Evolutionary conservation across 805 yeast genomes (phyloP).

Genomic region (Yamadazyma ubonensis): DNA sequence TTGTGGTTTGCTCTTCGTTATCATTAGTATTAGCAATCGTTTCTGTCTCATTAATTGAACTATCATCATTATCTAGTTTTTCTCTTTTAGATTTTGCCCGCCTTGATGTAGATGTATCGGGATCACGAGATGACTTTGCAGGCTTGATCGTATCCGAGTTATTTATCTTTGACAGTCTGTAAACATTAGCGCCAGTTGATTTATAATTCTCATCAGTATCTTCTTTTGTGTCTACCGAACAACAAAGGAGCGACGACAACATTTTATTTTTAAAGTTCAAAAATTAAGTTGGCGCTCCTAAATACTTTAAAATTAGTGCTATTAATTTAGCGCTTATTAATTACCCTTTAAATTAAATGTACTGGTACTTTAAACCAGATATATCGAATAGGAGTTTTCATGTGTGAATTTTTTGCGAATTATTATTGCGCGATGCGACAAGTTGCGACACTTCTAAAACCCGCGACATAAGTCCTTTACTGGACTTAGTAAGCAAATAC

Average conservation of each 20-base stretch:
- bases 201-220: slow-evolving; percentile 28
- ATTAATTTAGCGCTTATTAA: too few relatives aligned
- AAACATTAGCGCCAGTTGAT: not conserved
- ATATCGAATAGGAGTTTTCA: not conserved
- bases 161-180: slow-evolving; percentile 2
- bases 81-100: slow-evolving; percentile 22
- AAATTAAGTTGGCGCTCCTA: too few relatives aligned
- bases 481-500: not conserved
- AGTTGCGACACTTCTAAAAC: too few relatives aligned
- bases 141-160: slow-evolving; percentile 1
- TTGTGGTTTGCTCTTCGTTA: slow-evolving; percentile 11
- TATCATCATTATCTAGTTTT: slow-evolving; percentile 37
- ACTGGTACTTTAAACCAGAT: not conserved
- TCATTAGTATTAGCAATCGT: slow-evolving; percentile 34
- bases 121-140: not conserved
- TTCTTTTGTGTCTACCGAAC: slow-evolving; percentile 36
- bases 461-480: too few relatives aligned
- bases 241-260: slow-evolving; percentile 34
- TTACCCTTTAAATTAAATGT: too few relatives aligned
- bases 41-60: slow-evolving; percentile 41
- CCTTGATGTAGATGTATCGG: not conserved
- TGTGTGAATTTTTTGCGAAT: not conserved
- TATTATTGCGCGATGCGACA: not conserved
- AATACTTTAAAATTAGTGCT: too few relatives aligned
- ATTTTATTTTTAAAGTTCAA: too few relatives aligned